Percentiles rank a stretch among this genome's conserved stretches.
Evolutionary conservation across 306 rosid genomes (phyloP).

Genomic region (Carpinus fangiana): DNA sequence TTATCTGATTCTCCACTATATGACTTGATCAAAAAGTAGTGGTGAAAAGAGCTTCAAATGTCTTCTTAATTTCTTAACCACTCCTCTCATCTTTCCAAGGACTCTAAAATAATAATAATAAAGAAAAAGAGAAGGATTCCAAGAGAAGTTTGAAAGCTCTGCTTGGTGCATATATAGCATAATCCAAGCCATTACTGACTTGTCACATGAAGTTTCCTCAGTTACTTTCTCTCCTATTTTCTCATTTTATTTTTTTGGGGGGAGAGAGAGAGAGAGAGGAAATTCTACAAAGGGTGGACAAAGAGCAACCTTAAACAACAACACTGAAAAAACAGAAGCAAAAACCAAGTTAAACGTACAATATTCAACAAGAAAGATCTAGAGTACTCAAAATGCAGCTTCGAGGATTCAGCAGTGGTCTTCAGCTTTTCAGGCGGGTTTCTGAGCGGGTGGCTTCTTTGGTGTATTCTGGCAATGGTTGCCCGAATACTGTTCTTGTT

Average conservation of each 20-base stretch:
- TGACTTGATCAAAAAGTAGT: no score
- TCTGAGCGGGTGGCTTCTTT: constrained; percentile 28
- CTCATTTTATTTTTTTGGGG: not conserved
- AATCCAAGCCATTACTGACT: not conserved
- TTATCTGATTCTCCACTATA: no score
- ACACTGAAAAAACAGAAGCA: not conserved
- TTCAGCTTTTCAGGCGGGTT: constrained; percentile 18
- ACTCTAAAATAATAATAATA: no score
- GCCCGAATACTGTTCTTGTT: not conserved
- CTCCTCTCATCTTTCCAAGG: no score
- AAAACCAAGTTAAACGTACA: not conserved
- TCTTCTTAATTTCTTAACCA: no score
- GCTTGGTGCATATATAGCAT: not conserved
- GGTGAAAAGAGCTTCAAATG: no score
- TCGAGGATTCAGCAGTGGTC: not conserved
- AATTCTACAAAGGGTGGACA: not conserved
- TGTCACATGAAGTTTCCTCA: not conserved
- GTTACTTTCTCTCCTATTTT: not conserved
- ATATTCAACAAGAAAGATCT: not conserved
- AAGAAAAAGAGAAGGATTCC: no score
- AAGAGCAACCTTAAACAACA: not conserved
- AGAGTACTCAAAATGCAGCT: not conserved
- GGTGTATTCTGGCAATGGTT: not conserved
- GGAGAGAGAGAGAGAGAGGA: not conserved
- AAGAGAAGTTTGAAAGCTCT: not conserved